Base-by-base conservation (phyloP, 768 basidiomycete species). In the Exsudoporus frostii region DNA sequence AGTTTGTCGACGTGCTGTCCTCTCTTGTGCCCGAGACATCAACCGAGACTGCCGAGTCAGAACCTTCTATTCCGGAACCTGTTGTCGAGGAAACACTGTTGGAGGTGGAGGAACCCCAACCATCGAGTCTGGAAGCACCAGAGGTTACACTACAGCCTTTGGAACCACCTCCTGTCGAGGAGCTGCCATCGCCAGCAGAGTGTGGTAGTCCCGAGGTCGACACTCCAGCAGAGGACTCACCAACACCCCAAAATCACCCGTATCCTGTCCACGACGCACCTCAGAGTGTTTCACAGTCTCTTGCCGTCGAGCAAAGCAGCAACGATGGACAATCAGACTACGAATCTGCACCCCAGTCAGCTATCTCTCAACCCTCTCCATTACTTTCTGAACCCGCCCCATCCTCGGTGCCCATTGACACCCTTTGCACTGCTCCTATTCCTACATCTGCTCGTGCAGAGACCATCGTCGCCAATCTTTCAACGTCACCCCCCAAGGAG, bases 291-390 rank as follows among this genome's bases (percentile, higher is more conserved):
- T 51, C 56, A 3, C 49, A 46, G 25, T 47, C 60, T 42, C 25
- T 22, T 27, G 40, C 33, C 6, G 10, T 37, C 4, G 40, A 47
- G 30, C 34, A 42, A 34, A 44, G 14, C 25, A 54, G 34, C 29
- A 47, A 50, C 13, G 59, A 56, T n/a, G 53, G 25, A 9, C 40
- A 8, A 5, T 56, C 64, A 6, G 61, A 54, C 20, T 51, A 56
- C 19, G 60, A 51, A 43, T 56, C 61, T 20, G 52, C 53, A 6
- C 61, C 56, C 14, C 61, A 56, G 20, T 56, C 59, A 1, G 53
- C 55, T 15, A 25, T 48, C 27, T 52, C 65, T 33, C 59, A 39
- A 1, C 37, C 45, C 0, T 54, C 62, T 14, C 34, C 51, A 10
- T 49, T 50, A 8, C 38, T 38, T 13, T 53, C 58, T 34, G 19